phyloP scores from a whole-genome alignment of 106 monocot genomes.

The Dendrobium catenatum region DNA sequence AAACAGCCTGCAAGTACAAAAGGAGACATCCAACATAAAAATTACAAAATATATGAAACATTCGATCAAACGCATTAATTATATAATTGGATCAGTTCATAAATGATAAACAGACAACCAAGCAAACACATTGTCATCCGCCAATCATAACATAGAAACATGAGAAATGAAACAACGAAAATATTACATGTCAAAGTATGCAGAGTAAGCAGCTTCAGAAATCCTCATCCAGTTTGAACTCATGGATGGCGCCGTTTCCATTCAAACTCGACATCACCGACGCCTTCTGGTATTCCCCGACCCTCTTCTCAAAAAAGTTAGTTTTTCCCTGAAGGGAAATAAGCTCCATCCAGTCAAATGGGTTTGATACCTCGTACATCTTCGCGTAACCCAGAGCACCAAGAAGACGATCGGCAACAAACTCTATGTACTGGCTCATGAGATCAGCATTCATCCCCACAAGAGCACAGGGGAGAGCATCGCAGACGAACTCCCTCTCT shows the following conservation, averaged over 20 bases:
- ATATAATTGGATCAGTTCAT: no score
- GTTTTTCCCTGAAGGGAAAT: conserved; percentile 72
- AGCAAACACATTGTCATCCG: no score
- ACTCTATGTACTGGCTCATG: conserved; percentile 46
- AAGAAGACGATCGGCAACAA: conserved; percentile 44
- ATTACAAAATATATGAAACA: no score
- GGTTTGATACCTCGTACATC: conserved; percentile 38
- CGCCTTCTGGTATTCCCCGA: conserved; percentile 70
- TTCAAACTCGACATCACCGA: conserved; percentile 58
- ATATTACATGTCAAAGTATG: not conserved
- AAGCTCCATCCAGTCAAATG: conserved; percentile 58
- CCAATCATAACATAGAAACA: no score
- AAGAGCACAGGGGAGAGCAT: conserved; percentile 52
- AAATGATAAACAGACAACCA: no score
- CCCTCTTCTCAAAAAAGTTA: conserved; percentile 60
- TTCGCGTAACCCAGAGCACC: conserved; percentile 27
- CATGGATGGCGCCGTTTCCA: conserved; percentile 19
- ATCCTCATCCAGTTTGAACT: conserved; percentile 65
- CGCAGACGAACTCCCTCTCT: conserved; percentile 75
- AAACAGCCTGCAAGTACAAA: no score
- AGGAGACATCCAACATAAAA: no score
- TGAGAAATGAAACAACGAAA: not conserved
- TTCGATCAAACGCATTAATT: no score
- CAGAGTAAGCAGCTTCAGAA: conserved; percentile 25
- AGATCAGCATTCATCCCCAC: conserved; percentile 63